These are phyloP conservation scores for Zarea fungicola DNA, from an alignment of 2,329 filamentous ascomycete species.

Conservation along the genomic window DNA sequence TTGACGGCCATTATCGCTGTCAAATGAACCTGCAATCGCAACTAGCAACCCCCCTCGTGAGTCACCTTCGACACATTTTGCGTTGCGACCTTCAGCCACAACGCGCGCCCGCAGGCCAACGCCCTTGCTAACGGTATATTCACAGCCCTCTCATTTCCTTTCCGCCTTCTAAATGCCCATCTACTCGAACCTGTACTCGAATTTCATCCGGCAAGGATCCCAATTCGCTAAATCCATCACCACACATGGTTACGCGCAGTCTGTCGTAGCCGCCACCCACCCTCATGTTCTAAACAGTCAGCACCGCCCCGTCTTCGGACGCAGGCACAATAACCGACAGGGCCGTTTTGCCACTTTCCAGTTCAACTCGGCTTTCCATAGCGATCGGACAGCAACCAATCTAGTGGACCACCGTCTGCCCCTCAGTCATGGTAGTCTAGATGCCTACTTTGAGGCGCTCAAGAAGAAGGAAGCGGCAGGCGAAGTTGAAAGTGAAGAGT, in stretches of 20 bases:
- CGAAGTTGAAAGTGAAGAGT: conserved; percentile 65
- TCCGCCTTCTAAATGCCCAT: conserved; percentile 84
- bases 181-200: conserved; percentile 64
- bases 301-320: conserved; percentile 58
- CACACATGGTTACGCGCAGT: conserved; percentile 96
- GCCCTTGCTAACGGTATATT: conserved; percentile 22
- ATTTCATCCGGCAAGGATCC: conserved; percentile 95
- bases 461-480: conserved; percentile 66
- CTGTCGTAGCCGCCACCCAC: conserved; percentile 90
- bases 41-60: conserved; percentile 7
- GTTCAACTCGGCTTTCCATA: conserved; percentile 74
- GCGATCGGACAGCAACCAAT: conserved; percentile 45
- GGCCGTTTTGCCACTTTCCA: conserved; percentile 52
- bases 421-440: conserved; percentile 60
- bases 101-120: not conserved
- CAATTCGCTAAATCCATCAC: conserved; percentile 80
- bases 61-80: not conserved
- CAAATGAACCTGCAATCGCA: conserved; percentile 95
- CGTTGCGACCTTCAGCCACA: not conserved
- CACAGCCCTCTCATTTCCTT: conserved; percentile 41
- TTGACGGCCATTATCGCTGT: conserved; percentile 79
- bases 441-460: conserved; percentile 88
- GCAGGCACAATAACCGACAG: conserved; percentile 51
- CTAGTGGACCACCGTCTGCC: conserved; percentile 53
- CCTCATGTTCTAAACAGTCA: conserved; percentile 70